These are phyloP conservation scores for Penicillium sp. DNA, from an alignment of 2,329 filamentous ascomycete genomes.

Conservation along the genomic window DNA sequence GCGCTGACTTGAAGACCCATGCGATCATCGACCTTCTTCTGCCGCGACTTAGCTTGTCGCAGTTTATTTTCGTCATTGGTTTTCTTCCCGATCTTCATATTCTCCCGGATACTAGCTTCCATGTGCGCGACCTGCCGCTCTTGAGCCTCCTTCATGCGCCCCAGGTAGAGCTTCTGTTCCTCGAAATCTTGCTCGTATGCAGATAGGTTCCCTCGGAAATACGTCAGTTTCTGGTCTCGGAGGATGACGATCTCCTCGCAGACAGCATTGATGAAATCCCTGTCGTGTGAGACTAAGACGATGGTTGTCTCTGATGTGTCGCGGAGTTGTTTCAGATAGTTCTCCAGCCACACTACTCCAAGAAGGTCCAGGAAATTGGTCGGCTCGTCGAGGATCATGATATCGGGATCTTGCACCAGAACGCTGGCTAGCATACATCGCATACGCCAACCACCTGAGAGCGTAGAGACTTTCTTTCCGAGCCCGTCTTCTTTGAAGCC, in stretches of 20 bases:
- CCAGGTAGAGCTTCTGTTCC: constrained; percentile 65
- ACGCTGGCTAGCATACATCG: constrained; percentile 64
- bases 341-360: constrained; percentile 81
- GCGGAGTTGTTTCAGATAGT: constrained; percentile 62
- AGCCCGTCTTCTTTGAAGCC: constrained; percentile 68
- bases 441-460: constrained; percentile 80
- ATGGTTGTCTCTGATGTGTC: constrained; percentile 61
- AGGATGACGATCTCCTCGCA: constrained; percentile 75
- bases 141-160: constrained; percentile 76
- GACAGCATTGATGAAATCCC: constrained; percentile 74
- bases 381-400: constrained; percentile 81
- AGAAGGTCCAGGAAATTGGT: constrained; percentile 84
- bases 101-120: constrained; percentile 72
- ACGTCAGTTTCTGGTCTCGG: constrained; percentile 67
- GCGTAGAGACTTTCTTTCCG: constrained; percentile 58
- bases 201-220: constrained; percentile 73
- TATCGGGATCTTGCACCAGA: constrained; percentile 70
- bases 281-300: constrained; percentile 79
- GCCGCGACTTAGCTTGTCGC: constrained; percentile 77
- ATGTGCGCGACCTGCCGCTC: constrained; percentile 79
- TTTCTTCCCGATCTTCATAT: constrained; percentile 71
- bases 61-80: constrained; percentile 83
- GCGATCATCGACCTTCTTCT: constrained; percentile 80
- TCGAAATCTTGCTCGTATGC: constrained; percentile 68
- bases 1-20: constrained; percentile 74